phyloP scores from a whole-genome alignment of 495 filamentous ascomycete species.

The Tetracladium setigerum region DNA sequence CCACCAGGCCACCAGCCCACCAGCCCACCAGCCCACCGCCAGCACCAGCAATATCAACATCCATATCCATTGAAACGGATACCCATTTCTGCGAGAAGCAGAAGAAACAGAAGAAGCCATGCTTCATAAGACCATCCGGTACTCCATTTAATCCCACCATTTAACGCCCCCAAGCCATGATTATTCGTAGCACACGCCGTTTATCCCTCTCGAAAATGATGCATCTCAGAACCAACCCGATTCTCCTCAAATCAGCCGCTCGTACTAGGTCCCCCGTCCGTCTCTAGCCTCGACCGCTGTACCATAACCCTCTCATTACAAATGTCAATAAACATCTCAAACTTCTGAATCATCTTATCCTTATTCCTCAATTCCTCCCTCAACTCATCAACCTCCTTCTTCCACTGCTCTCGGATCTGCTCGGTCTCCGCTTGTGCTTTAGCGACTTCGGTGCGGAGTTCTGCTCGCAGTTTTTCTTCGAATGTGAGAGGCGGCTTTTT shows the following conservation, averaged over 20 bases:
- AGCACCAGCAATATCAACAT: not conserved
- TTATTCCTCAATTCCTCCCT: conserved; percentile 40
- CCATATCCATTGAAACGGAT: not conserved
- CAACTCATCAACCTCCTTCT: conserved; percentile 42
- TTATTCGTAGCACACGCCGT: not conserved
- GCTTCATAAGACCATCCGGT: not conserved
- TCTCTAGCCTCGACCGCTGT: conserved; percentile 33
- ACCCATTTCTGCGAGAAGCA: not conserved
- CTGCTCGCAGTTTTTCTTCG: conserved; percentile 47
- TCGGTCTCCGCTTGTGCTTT: conserved; percentile 39
- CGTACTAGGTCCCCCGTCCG: conserved; percentile 6
- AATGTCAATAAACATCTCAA: conserved; percentile 54
- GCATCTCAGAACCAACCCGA: not conserved
- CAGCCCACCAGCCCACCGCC: not conserved
- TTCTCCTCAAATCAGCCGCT: not conserved
- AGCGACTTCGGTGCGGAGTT: conserved; percentile 42
- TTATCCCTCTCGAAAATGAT: not conserved
- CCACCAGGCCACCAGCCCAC: not conserved
- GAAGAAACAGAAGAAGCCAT: not conserved
- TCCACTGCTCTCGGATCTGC: conserved; percentile 34
- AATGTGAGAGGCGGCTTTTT: conserved; percentile 43
- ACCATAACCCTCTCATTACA: conserved; percentile 51
- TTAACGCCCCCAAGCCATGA: not conserved
- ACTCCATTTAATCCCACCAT: not conserved
- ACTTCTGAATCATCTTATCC: conserved; percentile 45